A percentile compares a stretch with the other conserved stretches of the same genome.
Evolutionary conservation across 176 grass and related monocot genomes (phyloP).

Genomic region (Oryza glaberrima): DNA sequence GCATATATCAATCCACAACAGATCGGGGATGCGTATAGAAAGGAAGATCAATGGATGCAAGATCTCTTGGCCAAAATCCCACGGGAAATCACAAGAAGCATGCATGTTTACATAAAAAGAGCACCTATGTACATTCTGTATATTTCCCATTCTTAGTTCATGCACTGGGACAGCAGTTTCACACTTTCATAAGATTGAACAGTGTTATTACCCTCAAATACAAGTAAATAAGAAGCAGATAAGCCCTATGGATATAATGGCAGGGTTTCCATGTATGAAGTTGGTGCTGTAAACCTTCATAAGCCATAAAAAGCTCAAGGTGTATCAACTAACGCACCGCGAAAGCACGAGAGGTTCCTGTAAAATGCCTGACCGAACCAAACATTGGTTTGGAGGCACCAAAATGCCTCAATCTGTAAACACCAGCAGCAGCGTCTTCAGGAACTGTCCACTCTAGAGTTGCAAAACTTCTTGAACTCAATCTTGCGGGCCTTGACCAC

Average conservation of each 20-base stretch:
- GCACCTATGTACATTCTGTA: slow-evolving; percentile 23
- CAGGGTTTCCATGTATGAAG: background rate
- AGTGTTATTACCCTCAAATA: slow-evolving; percentile 15
- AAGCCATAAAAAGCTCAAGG: background rate
- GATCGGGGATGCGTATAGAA: background rate
- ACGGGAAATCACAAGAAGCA: background rate
- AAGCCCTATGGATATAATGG: background rate
- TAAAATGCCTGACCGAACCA: slow-evolving; percentile 78
- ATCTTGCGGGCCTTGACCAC: slow-evolving; percentile 73
- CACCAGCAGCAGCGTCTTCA: slow-evolving; percentile 54
- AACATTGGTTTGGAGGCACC: slow-evolving; percentile 82
- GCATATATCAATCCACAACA: background rate
- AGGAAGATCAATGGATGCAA: background rate
- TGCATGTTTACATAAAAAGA: background rate
- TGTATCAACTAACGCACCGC: slow-evolving; percentile 50
- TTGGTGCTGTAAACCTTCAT: background rate
- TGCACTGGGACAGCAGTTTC: background rate
- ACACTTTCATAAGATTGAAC: slow-evolving; percentile 13
- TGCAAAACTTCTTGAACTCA: slow-evolving; percentile 77
- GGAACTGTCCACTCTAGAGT: slow-evolving; percentile 88
- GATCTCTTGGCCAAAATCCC: background rate
- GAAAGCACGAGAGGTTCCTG: slow-evolving; percentile 79
- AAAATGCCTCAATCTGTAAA: slow-evolving; percentile 93
- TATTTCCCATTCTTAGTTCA: background rate
- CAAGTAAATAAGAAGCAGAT: slow-evolving; percentile 5